Conservation (phyloP, 306 rosid genomes). For the Rosa multiflora region DNA sequence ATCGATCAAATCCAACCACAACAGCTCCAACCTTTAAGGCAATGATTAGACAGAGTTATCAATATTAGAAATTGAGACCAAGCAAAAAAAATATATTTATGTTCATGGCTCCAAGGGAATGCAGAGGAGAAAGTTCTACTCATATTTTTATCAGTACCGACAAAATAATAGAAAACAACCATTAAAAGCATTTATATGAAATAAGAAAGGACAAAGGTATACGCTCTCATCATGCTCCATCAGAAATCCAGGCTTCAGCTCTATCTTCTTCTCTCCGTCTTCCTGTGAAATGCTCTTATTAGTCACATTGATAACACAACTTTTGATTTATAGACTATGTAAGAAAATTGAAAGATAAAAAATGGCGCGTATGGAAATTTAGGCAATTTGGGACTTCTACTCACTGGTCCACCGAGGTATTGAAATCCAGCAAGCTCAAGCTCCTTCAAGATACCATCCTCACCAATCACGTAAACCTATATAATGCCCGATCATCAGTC, state of each 20-base stretch:
- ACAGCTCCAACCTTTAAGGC: slow-evolving; percentile 87
- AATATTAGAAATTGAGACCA: slow-evolving; percentile 9
- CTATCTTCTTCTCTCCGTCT: slow-evolving; percentile 92
- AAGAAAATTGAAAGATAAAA: slow-evolving; percentile 9
- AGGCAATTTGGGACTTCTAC: slow-evolving; percentile 21
- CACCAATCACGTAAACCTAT: slow-evolving; percentile 96
- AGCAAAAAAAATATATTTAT: not conserved
- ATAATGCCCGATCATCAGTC: slow-evolving; percentile 34
- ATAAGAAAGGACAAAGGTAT: slow-evolving; percentile 34
- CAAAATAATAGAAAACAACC: not conserved
- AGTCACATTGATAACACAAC: slow-evolving; percentile 5
- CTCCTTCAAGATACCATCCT: slow-evolving; percentile 97
- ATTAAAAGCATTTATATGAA: not conserved
- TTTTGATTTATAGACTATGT: slow-evolving; percentile 12
- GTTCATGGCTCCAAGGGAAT: slow-evolving; percentile 9
- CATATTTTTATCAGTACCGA: not conserved
- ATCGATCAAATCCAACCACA: slow-evolving; percentile 98
- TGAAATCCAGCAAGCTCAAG: slow-evolving; percentile 97
- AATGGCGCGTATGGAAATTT: slow-evolving; percentile 1
- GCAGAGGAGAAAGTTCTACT: slow-evolving; percentile 6
- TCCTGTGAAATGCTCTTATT: slow-evolving; percentile 43
- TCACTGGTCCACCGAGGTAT: slow-evolving; percentile 95
- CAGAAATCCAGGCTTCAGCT: slow-evolving; percentile 86
- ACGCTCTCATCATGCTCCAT: slow-evolving; percentile 94
- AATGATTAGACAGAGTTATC: slow-evolving; percentile 23